Evolutionary conservation across 2,329 filamentous ascomycete genomes (phyloP), one percentile per base, ranked within the genome.

Genomic region (Fusarium devonianum): DNA sequence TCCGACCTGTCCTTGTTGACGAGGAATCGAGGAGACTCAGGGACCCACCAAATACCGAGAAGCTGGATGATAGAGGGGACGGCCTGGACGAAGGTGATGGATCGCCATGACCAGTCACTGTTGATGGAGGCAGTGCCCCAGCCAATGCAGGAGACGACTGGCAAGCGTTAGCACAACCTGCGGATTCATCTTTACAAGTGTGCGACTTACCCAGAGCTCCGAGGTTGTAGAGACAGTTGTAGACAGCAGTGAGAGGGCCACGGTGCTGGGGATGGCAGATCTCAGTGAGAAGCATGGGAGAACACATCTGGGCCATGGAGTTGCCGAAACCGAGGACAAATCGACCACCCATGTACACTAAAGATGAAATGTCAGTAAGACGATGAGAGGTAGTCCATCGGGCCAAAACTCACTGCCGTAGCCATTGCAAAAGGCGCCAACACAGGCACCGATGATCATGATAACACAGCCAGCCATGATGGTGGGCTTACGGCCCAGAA

Each of bases 201-300:
- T 5, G 22, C 10, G 7, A 17, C 65, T 61, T 57, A 70, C 68
- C 58, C n/a, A 78, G 67, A 11, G 76, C 75, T 26, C 83, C 84
- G 45, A 84, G 68, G 66, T 87, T 86, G 84, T 84, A 89, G 41
- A 87, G 70, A 60, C 82, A 86, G 69, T 88, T 88, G 71, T 88
- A 88, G 49, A 88, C 77, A 11, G 85, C 77, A 1, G 85, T 88
- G 36, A 88, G 77, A 19, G 80, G 81, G 21, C 79, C 85, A 65
- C 85, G 82, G 65, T 89, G 85, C 64, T 88, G 85, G 17, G 85
- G 85, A 64, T 88, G 85, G 70, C 80, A 83, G 52, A 88, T 79
- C 73, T 88, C 86, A 4, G 82, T 83, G 9, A 88, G 76, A 7
- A 88, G 75, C 38, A 88, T 74, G 4, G 85, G 85, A 10, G 84